Evolutionary conservation across 164 flowering plant genomes (phyloP).

Genomic region (Annona squamosa): DNA sequence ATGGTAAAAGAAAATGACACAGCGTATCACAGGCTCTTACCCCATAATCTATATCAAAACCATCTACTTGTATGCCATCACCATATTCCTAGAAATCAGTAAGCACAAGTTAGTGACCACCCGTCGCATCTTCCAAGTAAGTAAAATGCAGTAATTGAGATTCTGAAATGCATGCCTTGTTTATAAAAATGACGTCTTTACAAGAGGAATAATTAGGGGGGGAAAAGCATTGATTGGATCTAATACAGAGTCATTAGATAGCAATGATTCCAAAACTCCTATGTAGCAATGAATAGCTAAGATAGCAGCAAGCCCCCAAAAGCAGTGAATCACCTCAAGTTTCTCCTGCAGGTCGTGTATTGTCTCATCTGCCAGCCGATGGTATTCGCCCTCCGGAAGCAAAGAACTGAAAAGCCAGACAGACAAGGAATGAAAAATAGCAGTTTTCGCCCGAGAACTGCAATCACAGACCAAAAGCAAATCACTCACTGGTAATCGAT

Average conservation of each 20-base stretch:
- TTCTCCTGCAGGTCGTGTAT: conserved; percentile 71
- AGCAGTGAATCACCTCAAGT: conserved; percentile 51
- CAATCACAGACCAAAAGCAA: not conserved
- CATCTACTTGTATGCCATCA: conserved; percentile 74
- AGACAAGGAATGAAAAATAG: not conserved
- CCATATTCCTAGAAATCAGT: conserved; percentile 71
- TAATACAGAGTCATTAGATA: not conserved
- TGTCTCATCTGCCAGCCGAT: conserved; percentile 66
- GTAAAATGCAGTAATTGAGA: not conserved
- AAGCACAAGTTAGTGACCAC: not conserved
- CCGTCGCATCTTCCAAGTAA: not conserved
- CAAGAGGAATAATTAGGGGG: not conserved
- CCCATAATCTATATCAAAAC: conserved; percentile 88
- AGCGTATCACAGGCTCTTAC: conserved; percentile 28
- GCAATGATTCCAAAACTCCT: not conserved
- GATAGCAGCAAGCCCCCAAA: not conserved
- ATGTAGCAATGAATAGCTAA: not conserved
- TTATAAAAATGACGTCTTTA: not conserved
- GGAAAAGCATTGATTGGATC: not conserved
- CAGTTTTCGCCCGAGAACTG: not conserved
- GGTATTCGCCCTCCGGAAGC: conserved; percentile 76
- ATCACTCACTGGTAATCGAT: conserved; percentile 17
- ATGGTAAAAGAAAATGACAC: not conserved
- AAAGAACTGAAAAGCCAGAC: conserved; percentile 39
- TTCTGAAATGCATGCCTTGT: not conserved